Evolutionary conservation across 108 stramenopile species (phyloP).

Genomic region (Schizochytrium sp.): DNA sequence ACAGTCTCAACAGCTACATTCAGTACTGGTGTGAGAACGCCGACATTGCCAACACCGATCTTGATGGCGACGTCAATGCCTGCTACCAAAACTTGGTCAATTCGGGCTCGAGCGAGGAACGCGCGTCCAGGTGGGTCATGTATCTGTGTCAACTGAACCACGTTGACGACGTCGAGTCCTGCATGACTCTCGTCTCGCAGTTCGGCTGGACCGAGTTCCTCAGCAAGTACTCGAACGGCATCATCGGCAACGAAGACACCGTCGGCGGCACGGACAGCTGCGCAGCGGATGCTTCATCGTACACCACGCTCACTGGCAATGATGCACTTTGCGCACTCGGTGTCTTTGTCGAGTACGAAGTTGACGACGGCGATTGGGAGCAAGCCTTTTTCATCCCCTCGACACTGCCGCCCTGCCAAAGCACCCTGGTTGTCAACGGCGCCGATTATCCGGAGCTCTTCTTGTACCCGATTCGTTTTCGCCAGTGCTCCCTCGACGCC

Average conservation of each 20-base stretch:
- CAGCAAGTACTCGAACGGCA: neutral
- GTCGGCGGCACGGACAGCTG: neutral
- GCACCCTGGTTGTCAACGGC: neutral
- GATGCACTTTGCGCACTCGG: neutral
- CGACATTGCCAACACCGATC: neutral
- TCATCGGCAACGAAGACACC: neutral
- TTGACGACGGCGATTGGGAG: neutral
- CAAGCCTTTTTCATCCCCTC: neutral
- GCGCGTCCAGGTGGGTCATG: neutral
- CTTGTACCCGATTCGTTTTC: neutral
- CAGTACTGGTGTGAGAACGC: neutral
- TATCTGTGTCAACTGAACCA: neutral
- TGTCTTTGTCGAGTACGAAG: constrained; percentile 5
- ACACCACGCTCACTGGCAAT: neutral
- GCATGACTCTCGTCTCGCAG: constrained; percentile 7
- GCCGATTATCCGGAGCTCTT: neutral
- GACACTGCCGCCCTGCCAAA: neutral
- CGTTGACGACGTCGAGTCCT: neutral
- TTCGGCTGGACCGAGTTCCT: constrained; percentile 8
- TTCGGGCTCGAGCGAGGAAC: neutral
- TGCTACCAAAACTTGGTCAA: neutral
- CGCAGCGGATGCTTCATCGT: neutral
- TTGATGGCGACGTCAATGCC: neutral
- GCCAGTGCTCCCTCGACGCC: neutral
- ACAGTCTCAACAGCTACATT: neutral